Evolutionary conservation across 2,329 filamentous ascomycete genomes (phyloP).

Genomic region (Ceratocystiopsis brevicomis): DNA sequence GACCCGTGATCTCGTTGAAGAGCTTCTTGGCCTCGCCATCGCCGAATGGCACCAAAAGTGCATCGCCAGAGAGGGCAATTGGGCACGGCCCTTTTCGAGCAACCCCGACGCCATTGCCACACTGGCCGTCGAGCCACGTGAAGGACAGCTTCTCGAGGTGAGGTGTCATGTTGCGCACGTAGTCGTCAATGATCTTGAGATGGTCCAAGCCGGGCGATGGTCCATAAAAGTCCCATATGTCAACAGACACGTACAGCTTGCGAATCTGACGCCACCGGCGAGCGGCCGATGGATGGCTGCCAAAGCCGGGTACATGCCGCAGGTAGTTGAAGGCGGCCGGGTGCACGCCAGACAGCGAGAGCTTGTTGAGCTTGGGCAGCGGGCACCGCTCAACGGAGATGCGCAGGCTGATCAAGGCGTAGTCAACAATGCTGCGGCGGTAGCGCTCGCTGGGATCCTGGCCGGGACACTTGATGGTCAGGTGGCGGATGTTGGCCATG

Average conservation of each 20-base stretch:
- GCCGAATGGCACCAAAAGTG: constrained; percentile 42
- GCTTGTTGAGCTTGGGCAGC: constrained; percentile 43
- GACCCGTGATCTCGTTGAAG: constrained; percentile 44
- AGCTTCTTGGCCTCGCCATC: constrained; percentile 32
- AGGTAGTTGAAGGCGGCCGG: constrained; percentile 60
- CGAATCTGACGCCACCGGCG: constrained; percentile 63
- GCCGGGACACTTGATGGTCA: constrained; percentile 59
- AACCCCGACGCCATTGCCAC: background rate
- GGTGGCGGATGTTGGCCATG: constrained; percentile 50
- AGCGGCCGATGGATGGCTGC: constrained; percentile 50
- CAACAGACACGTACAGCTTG: constrained; percentile 53
- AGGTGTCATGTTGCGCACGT: constrained; percentile 50
- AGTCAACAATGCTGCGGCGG: constrained; percentile 64
- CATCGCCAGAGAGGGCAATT: constrained; percentile 48
- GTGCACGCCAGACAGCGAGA: constrained; percentile 58
- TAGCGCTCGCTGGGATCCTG: constrained; percentile 52
- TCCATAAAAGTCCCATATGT: constrained; percentile 46
- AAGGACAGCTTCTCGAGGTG: constrained; percentile 54
- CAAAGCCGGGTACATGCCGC: constrained; percentile 54
- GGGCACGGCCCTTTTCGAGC: constrained; percentile 50
- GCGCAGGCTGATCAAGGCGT: constrained; percentile 69
- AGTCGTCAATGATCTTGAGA: constrained; percentile 64
- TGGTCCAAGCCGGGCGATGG: constrained; percentile 46
- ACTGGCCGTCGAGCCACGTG: constrained; percentile 44
- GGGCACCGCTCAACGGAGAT: constrained; percentile 63